Evolutionary conservation across 768 basidiomycete genomes (phyloP).

Genomic region (Tubosaeta sp.): DNA sequence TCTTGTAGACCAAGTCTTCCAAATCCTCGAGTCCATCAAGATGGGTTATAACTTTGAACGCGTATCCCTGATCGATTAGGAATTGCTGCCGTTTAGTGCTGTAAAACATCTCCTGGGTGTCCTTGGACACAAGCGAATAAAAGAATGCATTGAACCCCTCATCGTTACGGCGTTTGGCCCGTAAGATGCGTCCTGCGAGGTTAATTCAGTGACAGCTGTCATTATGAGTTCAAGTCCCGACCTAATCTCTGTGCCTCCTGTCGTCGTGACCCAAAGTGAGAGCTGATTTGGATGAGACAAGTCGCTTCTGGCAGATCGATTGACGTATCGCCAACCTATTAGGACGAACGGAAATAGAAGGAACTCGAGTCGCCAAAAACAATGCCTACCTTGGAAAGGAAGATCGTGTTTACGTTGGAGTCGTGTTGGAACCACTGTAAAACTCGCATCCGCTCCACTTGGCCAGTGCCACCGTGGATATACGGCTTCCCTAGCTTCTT

Average conservation of each 20-base stretch:
- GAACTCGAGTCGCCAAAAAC: constrained; percentile 6
- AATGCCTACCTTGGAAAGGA: constrained; percentile 80
- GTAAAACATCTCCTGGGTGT: constrained; percentile 99
- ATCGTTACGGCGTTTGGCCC: constrained; percentile 96
- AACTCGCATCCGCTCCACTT: constrained; percentile 93
- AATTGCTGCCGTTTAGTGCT: constrained; percentile 99
- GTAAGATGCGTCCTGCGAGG: constrained; percentile 79
- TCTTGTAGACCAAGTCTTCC: constrained; percentile 87
- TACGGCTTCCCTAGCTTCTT: constrained; percentile 90
- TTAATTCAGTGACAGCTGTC: constrained; percentile 15
- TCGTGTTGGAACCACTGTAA: constrained; percentile 94
- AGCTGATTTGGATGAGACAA: constrained; percentile 98
- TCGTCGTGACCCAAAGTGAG: constrained; percentile 95
- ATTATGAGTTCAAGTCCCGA: constrained; percentile 31
- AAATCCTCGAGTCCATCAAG: constrained; percentile 87
- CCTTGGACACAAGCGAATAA: constrained; percentile 97
- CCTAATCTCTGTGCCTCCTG: constrained; percentile 97
- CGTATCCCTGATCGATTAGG: constrained; percentile 97
- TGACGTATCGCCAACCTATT: constrained; percentile 93
- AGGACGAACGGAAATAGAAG: constrained; percentile 13
- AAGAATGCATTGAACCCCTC: constrained; percentile 99
- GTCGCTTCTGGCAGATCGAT: constrained; percentile 99
- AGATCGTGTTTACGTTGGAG: constrained; percentile 95
- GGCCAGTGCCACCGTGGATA: constrained; percentile 94
- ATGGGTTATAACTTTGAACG: constrained; percentile 99